These are phyloP conservation scores for Suillus alpinus DNA, from an alignment of 768 basidiomycete genomes.

Conservation along the genomic window DNA sequence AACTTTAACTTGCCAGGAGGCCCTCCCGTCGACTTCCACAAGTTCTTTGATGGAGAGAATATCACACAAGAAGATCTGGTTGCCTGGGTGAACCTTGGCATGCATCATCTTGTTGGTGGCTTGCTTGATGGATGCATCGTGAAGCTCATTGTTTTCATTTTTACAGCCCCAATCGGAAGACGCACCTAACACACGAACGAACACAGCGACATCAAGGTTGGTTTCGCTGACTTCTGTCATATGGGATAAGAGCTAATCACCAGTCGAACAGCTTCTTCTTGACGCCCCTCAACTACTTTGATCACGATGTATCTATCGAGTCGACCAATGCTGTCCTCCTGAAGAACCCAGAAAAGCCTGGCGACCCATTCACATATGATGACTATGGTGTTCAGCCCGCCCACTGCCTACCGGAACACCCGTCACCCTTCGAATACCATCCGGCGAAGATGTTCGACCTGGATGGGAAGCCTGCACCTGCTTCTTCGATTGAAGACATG, in stretches of 20 bases:
- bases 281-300: conserved; percentile 64
- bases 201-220: conserved; percentile 52
- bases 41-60: conserved; percentile 63
- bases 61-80: conserved; percentile 65
- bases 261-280: conserved; percentile 45
- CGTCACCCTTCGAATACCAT: conserved; percentile 38
- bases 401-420: conserved; percentile 37
- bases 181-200: conserved; percentile 58
- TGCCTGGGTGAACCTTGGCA: conserved; percentile 65
- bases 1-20: conserved; percentile 59
- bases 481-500: conserved; percentile 36
- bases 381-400: conserved; percentile 50
- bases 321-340: conserved; percentile 51
- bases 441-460: conserved; percentile 33
- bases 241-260: neutral
- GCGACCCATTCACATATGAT: conserved; percentile 40
- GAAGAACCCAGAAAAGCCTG: conserved; percentile 34
- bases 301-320: conserved; percentile 60
- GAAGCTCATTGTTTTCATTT: neutral
- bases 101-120: conserved; percentile 53
- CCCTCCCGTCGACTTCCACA: conserved; percentile 56
- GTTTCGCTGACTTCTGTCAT: conserved; percentile 5
- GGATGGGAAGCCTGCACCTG: conserved; percentile 30
- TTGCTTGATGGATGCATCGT: neutral
- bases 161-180: conserved; percentile 60